Conservation (phyloP, 208 protist genomes). For the Trichomonas vaginalis region DNA sequence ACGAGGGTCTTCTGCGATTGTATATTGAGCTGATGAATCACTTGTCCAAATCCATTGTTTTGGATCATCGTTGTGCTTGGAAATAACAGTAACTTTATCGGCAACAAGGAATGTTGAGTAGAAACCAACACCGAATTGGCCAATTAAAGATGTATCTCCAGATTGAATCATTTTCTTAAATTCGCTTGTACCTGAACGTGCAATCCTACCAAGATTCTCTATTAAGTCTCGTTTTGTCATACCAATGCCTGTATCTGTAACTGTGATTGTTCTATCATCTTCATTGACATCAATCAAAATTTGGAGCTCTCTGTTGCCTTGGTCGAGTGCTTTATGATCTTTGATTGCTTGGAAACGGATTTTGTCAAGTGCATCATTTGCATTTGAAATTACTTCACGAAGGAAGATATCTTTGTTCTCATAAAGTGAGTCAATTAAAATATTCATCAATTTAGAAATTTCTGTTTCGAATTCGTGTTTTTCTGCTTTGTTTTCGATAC, state of each 20-base stretch:
- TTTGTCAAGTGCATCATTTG: slow-evolving; percentile 95
- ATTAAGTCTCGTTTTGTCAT: slow-evolving; percentile 96
- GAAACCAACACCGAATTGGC: slow-evolving; percentile 99
- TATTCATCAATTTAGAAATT: slow-evolving; percentile 84
- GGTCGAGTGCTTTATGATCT: not conserved
- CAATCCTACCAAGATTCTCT: slow-evolving; percentile 93
- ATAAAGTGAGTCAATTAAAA: slow-evolving; percentile 97
- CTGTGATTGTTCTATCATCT: slow-evolving; percentile 67
- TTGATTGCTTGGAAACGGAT: slow-evolving; percentile 68
- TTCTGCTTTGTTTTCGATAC: not conserved
- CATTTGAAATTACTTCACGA: slow-evolving; percentile 98
- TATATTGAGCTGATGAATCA: slow-evolving; percentile 71
- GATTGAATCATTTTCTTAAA: slow-evolving; percentile 37
- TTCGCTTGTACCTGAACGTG: slow-evolving; percentile 77
- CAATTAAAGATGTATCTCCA: slow-evolving; percentile 84
- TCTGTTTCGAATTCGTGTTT: slow-evolving; percentile 41
- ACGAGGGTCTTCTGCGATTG: slow-evolving; percentile 57
- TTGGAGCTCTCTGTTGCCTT: not conserved
- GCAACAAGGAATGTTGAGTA: slow-evolving; percentile 99
- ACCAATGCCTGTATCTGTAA: slow-evolving; percentile 92
- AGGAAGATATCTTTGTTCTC: slow-evolving; percentile 97
- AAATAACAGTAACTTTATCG: slow-evolving; percentile 77
- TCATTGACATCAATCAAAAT: slow-evolving; percentile 41
- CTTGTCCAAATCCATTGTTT: slow-evolving; percentile 83
- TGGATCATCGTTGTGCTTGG: slow-evolving; percentile 48